These are phyloP conservation scores for Mangifera indica DNA, from an alignment of 345 rosid genomes.

Conservation along the genomic window DNA sequence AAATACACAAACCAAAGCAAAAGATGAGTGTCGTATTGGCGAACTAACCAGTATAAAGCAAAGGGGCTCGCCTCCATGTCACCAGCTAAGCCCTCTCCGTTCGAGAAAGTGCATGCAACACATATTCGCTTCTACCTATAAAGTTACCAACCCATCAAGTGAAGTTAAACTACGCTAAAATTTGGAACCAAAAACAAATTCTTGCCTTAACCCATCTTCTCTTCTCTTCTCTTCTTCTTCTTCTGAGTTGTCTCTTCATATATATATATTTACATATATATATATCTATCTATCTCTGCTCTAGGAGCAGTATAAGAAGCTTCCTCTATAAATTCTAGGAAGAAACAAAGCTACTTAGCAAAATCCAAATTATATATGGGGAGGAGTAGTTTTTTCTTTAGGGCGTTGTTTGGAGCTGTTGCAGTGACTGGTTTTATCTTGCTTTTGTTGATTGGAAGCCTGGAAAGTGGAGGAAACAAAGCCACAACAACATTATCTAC, in stretches of 20 bases:
- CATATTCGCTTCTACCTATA: slow-evolving; percentile 47
- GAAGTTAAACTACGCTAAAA: background rate
- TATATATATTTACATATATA: too few species aligned
- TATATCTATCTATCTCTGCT: background rate
- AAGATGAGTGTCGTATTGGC: slow-evolving; percentile 26
- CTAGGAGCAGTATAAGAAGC: slow-evolving; percentile 14
- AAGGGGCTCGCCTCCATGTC: slow-evolving; percentile 34
- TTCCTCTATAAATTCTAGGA: background rate
- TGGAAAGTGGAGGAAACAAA: slow-evolving; percentile 26
- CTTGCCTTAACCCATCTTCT: slow-evolving; percentile 26
- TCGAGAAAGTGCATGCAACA: slow-evolving; percentile 50
- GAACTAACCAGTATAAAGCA: slow-evolving; percentile 45
- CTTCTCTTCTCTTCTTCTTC: slow-evolving; percentile 15
- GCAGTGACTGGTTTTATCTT: slow-evolving; percentile 33
- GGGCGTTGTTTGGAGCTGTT: slow-evolving; percentile 24
- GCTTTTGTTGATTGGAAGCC: slow-evolving; percentile 33
- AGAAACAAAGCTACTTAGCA: slow-evolving; percentile 4
- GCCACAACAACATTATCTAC: background rate
- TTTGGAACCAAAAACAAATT: background rate
- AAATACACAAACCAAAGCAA: slow-evolving; percentile 46
- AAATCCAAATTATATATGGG: slow-evolving; percentile 12
- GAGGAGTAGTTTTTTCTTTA: slow-evolving; percentile 14
- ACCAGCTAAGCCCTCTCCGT: slow-evolving; percentile 30
- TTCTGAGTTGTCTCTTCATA: slow-evolving; percentile 17
- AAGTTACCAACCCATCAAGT: slow-evolving; percentile 32